Base-by-base conservation (phyloP, 805 yeast genomes). In the Yarrowia sp. region DNA sequence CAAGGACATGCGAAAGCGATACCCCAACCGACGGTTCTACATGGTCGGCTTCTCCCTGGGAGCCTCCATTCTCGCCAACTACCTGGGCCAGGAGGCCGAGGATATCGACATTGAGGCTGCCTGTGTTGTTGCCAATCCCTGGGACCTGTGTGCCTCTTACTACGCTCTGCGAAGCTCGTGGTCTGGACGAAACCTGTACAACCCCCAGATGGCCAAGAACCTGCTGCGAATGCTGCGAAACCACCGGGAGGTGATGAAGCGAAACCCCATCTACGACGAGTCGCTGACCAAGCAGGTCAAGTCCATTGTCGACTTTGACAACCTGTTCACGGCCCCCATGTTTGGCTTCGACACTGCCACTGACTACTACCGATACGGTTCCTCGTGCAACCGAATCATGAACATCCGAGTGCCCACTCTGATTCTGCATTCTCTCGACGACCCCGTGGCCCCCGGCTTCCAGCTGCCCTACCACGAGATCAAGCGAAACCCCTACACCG, bases 21-120 rank as follows among this genome's bases (percentile, higher is more conserved):
- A 81, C 74, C 94, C 96, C 0, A 78, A 87, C 65, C 85, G 91
- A n/a, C 79, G 84, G 24, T 84, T 89, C 68, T 87, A 84, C 73
- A 83, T 87, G 39, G 86, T 85, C n/a, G 97, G 96, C 2, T 88
- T 87, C 73, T 88, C 93, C n/a, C 82, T 91, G 66, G 97, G 97
- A 1, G 93, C 89, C 0, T 82, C 87, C 2, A 82, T 91, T 39
- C 79, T 90, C 69, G 83, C 89, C 36, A 91, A 91, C 74, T 91
- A 87, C 75, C 74, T 91, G 20, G 94, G 92, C 10, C 88, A 85
- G 73, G 87, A 86, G 71, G 85, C 84, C 12, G 82, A 78, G 1
- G 69, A 70, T 33, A 69, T 76, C 9, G 77, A 78, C 17, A 74
- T 86, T 43, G 79, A 79, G 39, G 86, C 88, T 33, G 92, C 90